Evolutionary conservation across 768 basidiomycete genomes (phyloP).

Genomic region (Phylloporus arenicola): DNA sequence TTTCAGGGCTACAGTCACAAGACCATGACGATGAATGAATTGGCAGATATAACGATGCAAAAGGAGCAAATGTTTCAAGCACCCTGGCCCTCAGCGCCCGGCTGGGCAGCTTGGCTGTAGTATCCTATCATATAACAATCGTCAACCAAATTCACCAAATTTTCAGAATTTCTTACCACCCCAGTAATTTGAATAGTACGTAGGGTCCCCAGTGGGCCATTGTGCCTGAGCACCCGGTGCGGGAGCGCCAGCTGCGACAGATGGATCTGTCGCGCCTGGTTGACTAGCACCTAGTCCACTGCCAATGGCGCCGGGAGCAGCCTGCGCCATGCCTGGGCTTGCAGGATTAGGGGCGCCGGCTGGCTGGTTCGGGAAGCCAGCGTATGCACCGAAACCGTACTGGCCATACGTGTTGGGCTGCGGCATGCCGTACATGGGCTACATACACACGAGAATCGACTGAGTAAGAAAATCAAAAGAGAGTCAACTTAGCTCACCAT

Average conservation of each 20-base stretch:
- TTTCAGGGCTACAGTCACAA: slow-evolving; percentile 32
- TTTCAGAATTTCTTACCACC: slow-evolving; percentile 48
- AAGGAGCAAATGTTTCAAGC: slow-evolving; percentile 24
- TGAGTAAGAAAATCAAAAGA: neutral
- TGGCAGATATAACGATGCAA: slow-evolving; percentile 23
- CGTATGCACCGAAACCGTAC: slow-evolving; percentile 71
- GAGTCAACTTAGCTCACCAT: slow-evolving; percentile 45
- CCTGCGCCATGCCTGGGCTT: slow-evolving; percentile 49
- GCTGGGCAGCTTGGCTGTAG: slow-evolving; percentile 66
- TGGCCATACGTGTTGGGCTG: slow-evolving; percentile 71
- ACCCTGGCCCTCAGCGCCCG: slow-evolving; percentile 48
- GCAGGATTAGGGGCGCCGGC: slow-evolving; percentile 44
- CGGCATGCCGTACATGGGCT: slow-evolving; percentile 91
- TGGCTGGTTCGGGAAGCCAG: slow-evolving; percentile 59
- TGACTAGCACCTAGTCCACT: slow-evolving; percentile 52
- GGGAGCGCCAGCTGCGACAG: slow-evolving; percentile 41
- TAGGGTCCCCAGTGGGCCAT: slow-evolving; percentile 72
- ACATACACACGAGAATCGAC: slow-evolving; percentile 3
- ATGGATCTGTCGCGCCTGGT: slow-evolving; percentile 51
- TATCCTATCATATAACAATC: slow-evolving; percentile 55
- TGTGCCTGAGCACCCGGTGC: slow-evolving; percentile 65
- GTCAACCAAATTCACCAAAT: slow-evolving; percentile 9
- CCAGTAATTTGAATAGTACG: slow-evolving; percentile 81
- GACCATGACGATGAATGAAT: slow-evolving; percentile 22
- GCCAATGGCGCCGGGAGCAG: slow-evolving; percentile 49